Conservation (phyloP, 495 filamentous ascomycete species). For the Trichoderma reesei region DNA sequence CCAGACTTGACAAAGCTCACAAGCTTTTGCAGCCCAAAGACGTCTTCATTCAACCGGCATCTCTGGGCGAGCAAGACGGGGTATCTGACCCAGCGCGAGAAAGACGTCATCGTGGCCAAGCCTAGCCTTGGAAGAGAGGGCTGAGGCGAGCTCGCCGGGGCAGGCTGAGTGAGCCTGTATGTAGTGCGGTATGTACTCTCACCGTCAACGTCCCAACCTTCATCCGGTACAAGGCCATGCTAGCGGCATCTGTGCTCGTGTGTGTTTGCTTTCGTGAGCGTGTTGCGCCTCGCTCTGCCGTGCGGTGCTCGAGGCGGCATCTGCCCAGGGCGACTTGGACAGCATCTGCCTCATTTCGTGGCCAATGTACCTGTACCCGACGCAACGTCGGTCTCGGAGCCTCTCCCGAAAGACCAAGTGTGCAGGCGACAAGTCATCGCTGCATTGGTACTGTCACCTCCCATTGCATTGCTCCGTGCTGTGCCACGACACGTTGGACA, state of each 20-base stretch:
- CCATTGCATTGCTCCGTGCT: slow-evolving; percentile 3
- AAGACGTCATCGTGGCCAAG: slow-evolving; percentile 4
- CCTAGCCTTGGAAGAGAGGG: background rate
- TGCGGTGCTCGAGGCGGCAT: background rate
- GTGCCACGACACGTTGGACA: slow-evolving; percentile 3
- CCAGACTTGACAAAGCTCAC: background rate
- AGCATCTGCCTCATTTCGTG: background rate
- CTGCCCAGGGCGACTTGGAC: background rate
- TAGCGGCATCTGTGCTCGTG: background rate
- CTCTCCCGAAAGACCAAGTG: background rate
- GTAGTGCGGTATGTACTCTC: background rate
- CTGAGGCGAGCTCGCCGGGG: background rate
- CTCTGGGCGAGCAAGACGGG: background rate
- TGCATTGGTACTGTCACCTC: background rate
- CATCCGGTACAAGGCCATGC: background rate
- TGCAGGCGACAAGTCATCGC: slow-evolving; percentile 8
- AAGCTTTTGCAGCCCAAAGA: background rate
- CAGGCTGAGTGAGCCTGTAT: background rate
- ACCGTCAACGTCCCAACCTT: too few species aligned
- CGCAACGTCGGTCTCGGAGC: background rate
- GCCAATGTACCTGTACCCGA: background rate
- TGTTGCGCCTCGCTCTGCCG: background rate
- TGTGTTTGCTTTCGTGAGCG: background rate
- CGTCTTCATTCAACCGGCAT: background rate
- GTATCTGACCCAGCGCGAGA: background rate